Evolutionary conservation across 768 basidiomycete genomes (phyloP).

Genomic region (Suillus hirtellus): DNA sequence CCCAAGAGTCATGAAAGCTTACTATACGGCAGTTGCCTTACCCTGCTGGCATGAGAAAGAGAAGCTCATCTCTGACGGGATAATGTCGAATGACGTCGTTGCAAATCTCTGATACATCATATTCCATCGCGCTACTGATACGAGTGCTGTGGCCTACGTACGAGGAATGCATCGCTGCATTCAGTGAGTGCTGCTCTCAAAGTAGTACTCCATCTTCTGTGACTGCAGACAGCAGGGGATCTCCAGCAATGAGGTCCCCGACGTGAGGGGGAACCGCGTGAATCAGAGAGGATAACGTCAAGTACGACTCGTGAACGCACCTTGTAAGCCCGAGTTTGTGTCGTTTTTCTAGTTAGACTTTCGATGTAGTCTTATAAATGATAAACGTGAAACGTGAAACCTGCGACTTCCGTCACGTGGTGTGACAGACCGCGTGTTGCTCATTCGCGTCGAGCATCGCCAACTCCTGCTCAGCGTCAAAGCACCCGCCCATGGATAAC

Average conservation of each 20-base stretch:
- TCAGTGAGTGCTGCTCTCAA: not conserved
- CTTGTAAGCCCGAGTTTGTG: not conserved
- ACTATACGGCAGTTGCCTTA: not conserved
- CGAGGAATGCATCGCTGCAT: not conserved
- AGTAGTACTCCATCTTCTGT: not conserved
- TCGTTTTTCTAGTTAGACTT: not conserved
- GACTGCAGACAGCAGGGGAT: not conserved
- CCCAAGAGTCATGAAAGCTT: not conserved
- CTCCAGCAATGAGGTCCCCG: not conserved
- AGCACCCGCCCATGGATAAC: slow-evolving; percentile 28
- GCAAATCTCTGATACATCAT: not conserved
- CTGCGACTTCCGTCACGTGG: slow-evolving; percentile 25
- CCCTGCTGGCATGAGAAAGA: not conserved
- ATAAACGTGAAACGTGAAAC: not conserved
- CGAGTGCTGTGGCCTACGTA: not conserved
- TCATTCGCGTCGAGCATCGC: not conserved
- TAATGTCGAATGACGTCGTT: not conserved
- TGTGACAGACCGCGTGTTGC: slow-evolving; percentile 27
- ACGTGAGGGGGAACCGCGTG: not conserved
- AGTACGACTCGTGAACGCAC: not conserved
- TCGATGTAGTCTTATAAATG: not conserved
- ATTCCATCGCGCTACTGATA: not conserved
- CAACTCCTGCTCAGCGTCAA: not conserved
- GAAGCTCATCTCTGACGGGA: not conserved
- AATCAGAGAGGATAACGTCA: not conserved